Base-by-base conservation (phyloP, 2,329 filamentous ascomycete genomes). In the Scedosporium dehoogii region DNA sequence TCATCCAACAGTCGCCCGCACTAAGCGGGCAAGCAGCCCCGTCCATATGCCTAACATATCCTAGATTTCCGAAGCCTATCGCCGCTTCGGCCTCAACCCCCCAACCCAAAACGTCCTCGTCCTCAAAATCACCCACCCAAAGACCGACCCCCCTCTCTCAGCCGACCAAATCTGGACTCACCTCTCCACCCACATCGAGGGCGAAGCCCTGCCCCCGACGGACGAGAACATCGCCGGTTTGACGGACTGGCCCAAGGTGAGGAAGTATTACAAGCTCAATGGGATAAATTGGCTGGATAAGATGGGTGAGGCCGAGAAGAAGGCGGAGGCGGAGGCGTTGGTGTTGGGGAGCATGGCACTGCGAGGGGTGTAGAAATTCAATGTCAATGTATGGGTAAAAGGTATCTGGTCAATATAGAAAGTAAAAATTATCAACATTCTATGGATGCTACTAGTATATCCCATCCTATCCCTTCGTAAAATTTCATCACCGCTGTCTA, bases 21-120 rank as follows among this genome's bases (percentile, higher is more conserved):
- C 2, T n/a, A 10, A 46, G 4, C 27, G 6, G 5, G 18, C 44
- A 23, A 16, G 6, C 18, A 23, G 38, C 18, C 10, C 48, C 27
- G 18, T 57, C 60, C 53, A 62, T 44, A 29, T 60, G 25, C 42
- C 33, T 57, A 33, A 46, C 55, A 57, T 3, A 59, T 60, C 38
- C 38, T 60, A 96, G 91, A 97, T 99, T 70, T 85, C 91, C 60
- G 92, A 97, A 68, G 88, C 92, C 0, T 97, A 97, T 75, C 88
- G 91, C 38, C 87, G 88, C 61, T 96, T 94, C 70, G 94, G 94
- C 58, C 86, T 97, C 63, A 79, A 83, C 0, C 84, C 90, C 12
- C 76, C 79, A 10, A 94, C 89, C 2, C 86, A 81, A 55, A 75
- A 87, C 67, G 75, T 99, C n/a, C 77, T 97, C 2, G 86, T 90